Evolutionary conservation across 2,329 filamentous ascomycete genomes (phyloP).

Genomic region (Epichloe bromicola): DNA sequence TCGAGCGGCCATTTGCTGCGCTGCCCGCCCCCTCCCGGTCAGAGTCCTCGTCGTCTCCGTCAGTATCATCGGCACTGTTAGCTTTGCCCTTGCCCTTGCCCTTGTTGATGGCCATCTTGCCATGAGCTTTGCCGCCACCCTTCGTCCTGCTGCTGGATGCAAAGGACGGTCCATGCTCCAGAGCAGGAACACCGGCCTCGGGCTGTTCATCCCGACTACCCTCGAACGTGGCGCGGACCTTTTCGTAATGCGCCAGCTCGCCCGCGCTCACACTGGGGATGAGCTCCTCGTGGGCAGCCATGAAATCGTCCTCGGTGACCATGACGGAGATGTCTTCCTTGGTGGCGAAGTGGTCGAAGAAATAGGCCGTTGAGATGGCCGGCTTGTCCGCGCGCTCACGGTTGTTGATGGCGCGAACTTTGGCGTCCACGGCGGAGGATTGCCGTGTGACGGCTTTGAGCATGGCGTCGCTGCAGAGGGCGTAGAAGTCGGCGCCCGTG

Average conservation of each 20-base stretch:
- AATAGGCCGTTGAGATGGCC: slow-evolving; percentile 74
- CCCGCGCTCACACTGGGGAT: slow-evolving; percentile 90
- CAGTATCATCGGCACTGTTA: slow-evolving; percentile 12
- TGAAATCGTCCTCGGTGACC: slow-evolving; percentile 82
- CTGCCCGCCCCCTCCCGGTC: slow-evolving; percentile 16
- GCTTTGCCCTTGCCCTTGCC: slow-evolving; percentile 16
- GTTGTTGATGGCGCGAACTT: slow-evolving; percentile 58
- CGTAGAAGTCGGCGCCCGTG: slow-evolving; percentile 94
- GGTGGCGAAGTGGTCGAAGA: slow-evolving; percentile 84
- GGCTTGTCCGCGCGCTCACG: slow-evolving; percentile 17
- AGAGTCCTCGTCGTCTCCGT: slow-evolving; percentile 20
- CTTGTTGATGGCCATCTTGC: slow-evolving; percentile 25
- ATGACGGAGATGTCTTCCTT: slow-evolving; percentile 74
- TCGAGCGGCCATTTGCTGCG: slow-evolving; percentile 22
- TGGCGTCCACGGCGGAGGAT: slow-evolving; percentile 69
- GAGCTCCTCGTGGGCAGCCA: slow-evolving; percentile 67
- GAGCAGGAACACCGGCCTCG: not conserved
- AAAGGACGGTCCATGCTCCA: slow-evolving; percentile 11
- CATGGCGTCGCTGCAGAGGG: slow-evolving; percentile 95
- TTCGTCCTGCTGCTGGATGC: slow-evolving; percentile 10
- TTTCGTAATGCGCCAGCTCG: slow-evolving; percentile 82
- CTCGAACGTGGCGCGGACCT: slow-evolving; percentile 73
- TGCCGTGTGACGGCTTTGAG: slow-evolving; percentile 94
- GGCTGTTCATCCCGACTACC: slow-evolving; percentile 29
- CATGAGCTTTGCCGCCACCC: slow-evolving; percentile 16